Conservation (phyloP, 2,329 filamentous ascomycete species). For the Penicillium palitans region DNA sequence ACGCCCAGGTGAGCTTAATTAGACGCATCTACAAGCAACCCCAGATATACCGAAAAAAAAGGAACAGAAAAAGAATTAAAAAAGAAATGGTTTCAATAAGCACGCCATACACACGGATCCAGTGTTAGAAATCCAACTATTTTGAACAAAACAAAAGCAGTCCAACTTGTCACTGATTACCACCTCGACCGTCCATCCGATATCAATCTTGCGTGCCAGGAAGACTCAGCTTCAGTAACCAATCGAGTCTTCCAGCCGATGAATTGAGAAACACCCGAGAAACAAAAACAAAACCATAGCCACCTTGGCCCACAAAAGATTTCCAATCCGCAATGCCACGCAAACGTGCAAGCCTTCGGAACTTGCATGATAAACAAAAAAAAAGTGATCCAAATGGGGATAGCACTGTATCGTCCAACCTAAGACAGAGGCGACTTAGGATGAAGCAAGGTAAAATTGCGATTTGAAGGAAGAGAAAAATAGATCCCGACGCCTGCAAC, state of each 20-base stretch:
- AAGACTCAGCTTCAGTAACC: slow-evolving; percentile 5
- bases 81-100: slow-evolving; percentile 11
- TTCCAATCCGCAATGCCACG: slow-evolving; percentile 1
- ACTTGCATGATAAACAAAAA: slow-evolving; percentile 5
- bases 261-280: slow-evolving; percentile 5
- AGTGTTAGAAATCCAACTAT: slow-evolving; percentile 20
- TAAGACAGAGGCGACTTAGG: neutral
- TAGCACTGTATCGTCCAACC: slow-evolving; percentile 1
- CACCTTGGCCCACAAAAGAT: slow-evolving; percentile 1
- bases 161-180: slow-evolving; percentile 18
- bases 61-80: slow-evolving; percentile 3
- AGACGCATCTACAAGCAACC: neutral
- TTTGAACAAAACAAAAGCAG: slow-evolving; percentile 17
- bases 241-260: slow-evolving; percentile 10
- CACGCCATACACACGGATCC: slow-evolving; percentile 19
- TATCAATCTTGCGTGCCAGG: slow-evolving; percentile 1
- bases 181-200: slow-evolving; percentile 13
- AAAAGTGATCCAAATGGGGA: neutral
- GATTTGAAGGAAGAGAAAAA: slow-evolving; percentile 27
- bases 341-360: neutral
- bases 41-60: neutral
- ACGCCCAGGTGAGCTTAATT: neutral
- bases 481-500: slow-evolving; percentile 32
- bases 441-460: slow-evolving; percentile 26
- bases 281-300: slow-evolving; percentile 7